These are phyloP conservation scores for Candida tammaniensis DNA, from an alignment of 805 yeast species.

Conservation along the genomic window DNA sequence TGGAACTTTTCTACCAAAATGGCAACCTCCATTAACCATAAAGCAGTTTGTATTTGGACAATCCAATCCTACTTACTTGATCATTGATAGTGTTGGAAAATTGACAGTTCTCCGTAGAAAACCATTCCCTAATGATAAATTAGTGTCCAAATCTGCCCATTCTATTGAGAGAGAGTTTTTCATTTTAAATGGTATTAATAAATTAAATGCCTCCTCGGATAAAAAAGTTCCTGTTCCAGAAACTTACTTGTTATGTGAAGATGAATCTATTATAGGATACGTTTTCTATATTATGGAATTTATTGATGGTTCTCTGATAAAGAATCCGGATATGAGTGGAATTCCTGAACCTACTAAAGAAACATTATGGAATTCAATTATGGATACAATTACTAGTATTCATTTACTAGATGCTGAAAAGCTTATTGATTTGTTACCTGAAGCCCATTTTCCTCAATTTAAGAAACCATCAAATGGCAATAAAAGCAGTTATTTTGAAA, in stretches of 20 bases:
- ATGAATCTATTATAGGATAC: constrained; percentile 50
- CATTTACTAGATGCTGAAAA: constrained; percentile 47
- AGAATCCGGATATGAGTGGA: constrained; percentile 47
- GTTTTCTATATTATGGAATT: constrained; percentile 63
- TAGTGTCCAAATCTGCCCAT: constrained; percentile 57
- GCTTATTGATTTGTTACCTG: constrained; percentile 43
- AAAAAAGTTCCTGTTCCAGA: constrained; percentile 52
- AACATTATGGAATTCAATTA: constrained; percentile 46
- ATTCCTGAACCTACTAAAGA: constrained; percentile 22
- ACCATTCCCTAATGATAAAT: constrained; percentile 48
- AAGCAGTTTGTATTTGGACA: constrained; percentile 63
- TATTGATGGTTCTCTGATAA: constrained; percentile 54
- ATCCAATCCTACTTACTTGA: constrained; percentile 59
- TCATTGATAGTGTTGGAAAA: constrained; percentile 37
- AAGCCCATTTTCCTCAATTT: constrained; percentile 43
- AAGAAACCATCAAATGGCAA: constrained; percentile 13
- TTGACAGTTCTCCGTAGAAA: constrained; percentile 54
- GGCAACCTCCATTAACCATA: constrained; percentile 30
- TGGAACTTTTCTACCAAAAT: constrained; percentile 22
- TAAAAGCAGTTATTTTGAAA: constrained; percentile 42
- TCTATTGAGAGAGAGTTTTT: constrained; percentile 61
- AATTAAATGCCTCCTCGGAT: constrained; percentile 20
- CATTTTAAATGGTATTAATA: constrained; percentile 40
- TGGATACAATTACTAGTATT: constrained; percentile 46
- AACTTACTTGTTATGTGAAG: constrained; percentile 53